Evolutionary conservation across 306 rosid genomes (phyloP).

Genomic region (Begonia peltatifolia): DNA sequence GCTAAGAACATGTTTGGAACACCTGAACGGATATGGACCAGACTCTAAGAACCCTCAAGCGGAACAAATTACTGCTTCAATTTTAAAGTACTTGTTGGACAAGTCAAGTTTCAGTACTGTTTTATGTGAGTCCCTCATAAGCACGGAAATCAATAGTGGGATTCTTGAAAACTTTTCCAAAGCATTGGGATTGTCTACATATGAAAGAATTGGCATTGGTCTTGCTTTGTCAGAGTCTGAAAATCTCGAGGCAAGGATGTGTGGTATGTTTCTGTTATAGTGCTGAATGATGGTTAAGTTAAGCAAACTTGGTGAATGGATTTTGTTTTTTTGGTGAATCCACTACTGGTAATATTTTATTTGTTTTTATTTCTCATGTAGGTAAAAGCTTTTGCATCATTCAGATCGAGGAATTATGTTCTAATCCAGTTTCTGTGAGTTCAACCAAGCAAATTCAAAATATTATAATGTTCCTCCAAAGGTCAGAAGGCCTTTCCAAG

Average conservation of each 20-base stretch:
- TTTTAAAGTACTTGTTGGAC: slow-evolving; percentile 53
- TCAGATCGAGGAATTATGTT: slow-evolving; percentile 66
- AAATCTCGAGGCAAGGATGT: slow-evolving; percentile 48
- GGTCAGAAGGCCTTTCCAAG: slow-evolving; percentile 74
- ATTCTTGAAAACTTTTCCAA: slow-evolving; percentile 41
- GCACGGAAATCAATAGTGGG: slow-evolving; percentile 51
- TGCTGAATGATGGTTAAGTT: background rate
- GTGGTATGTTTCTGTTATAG: slow-evolving; percentile 34
- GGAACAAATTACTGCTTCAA: slow-evolving; percentile 38
- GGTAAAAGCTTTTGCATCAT: slow-evolving; percentile 81
- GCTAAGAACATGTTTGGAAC: slow-evolving; percentile 74
- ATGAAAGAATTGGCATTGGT: slow-evolving; percentile 66
- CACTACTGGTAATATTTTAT: background rate
- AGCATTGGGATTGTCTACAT: slow-evolving; percentile 43
- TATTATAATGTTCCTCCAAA: slow-evolving; percentile 65
- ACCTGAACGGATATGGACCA: slow-evolving; percentile 27
- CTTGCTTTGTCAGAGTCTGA: slow-evolving; percentile 89
- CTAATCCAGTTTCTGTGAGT: slow-evolving; percentile 38
- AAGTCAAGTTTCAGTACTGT: slow-evolving; percentile 73
- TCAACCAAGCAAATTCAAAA: slow-evolving; percentile 58
- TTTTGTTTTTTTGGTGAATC: background rate
- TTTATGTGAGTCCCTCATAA: slow-evolving; percentile 60
- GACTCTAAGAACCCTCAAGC: slow-evolving; percentile 36
- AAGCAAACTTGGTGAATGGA: background rate
- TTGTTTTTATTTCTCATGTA: slow-evolving; percentile 15